phyloP scores from a whole-genome alignment of 1,284 basidiomycete genomes.

The Apiotrichum mycotoxinovorans region DNA sequence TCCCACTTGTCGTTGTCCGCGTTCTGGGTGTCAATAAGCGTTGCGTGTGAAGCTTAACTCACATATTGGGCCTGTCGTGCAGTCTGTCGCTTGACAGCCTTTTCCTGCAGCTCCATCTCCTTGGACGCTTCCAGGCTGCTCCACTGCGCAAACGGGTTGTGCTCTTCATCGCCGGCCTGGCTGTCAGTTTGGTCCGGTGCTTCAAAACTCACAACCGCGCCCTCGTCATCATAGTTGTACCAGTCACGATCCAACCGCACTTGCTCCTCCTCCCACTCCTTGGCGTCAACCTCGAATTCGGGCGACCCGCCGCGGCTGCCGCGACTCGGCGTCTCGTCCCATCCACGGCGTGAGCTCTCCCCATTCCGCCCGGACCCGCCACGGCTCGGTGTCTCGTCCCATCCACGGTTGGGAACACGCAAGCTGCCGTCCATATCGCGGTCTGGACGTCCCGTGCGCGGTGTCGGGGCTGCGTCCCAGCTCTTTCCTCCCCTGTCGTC shows the following conservation, averaged over 20 bases:
- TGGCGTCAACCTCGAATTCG: slow-evolving; percentile 52
- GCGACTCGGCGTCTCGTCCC: slow-evolving; percentile 81
- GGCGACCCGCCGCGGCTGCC: slow-evolving; percentile 56
- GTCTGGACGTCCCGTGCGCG: slow-evolving; percentile 59
- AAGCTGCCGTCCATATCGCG: slow-evolving; percentile 68
- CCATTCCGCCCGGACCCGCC: slow-evolving; percentile 44
- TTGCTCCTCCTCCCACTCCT: slow-evolving; percentile 95
- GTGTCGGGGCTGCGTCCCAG: slow-evolving; percentile 57
- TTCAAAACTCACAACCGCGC: slow-evolving; percentile 59
- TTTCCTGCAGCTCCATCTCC: slow-evolving; percentile 72
- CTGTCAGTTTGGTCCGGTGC: slow-evolving; percentile 3
- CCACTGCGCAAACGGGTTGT: slow-evolving; percentile 89
- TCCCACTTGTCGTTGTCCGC: slow-evolving; percentile 99
- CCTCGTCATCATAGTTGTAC: slow-evolving; percentile 87
- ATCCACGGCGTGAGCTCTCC: slow-evolving; percentile 47
- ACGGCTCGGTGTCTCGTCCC: slow-evolving; percentile 80
- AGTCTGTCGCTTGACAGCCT: slow-evolving; percentile 80
- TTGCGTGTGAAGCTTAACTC: slow-evolving; percentile 38
- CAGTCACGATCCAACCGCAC: slow-evolving; percentile 83
- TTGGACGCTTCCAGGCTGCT: slow-evolving; percentile 70
- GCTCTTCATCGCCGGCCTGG: slow-evolving; percentile 75
- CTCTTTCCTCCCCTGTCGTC: slow-evolving; percentile 28
- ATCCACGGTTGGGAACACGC: slow-evolving; percentile 79
- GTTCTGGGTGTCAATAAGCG: slow-evolving; percentile 58
- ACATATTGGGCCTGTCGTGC: slow-evolving; percentile 92